Evolutionary conservation across 2,329 filamentous ascomycete species (phyloP).

Genomic region (Ceratocystis cubensis): DNA sequence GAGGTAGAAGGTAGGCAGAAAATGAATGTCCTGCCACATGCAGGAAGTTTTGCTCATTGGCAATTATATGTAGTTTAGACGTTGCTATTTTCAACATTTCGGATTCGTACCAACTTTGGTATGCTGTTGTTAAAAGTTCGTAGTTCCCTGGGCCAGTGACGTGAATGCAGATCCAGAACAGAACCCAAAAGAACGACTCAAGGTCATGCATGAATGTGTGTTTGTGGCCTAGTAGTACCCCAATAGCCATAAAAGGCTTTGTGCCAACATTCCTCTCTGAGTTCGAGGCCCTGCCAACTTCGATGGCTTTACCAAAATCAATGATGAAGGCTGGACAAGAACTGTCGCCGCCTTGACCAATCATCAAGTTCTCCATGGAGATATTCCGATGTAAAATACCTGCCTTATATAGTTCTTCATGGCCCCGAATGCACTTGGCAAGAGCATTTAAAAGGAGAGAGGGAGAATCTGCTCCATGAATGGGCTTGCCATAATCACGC

Average conservation of each 20-base stretch:
- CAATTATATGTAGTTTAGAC: not conserved
- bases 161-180: slow-evolving; percentile 1
- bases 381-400: slow-evolving; percentile 7
- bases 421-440: not conserved
- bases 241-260: not conserved
- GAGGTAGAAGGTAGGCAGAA: not conserved
- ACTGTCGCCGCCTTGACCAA: not conserved
- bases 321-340: not conserved
- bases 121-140: not conserved
- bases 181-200: slow-evolving; percentile 12
- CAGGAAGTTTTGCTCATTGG: not conserved
- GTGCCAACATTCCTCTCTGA: not conserved
- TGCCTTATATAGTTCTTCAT: not conserved
- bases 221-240: not conserved
- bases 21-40: not conserved
- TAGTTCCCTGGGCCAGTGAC: not conserved
- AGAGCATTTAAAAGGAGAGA: not conserved
- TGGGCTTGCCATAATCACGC: not conserved
- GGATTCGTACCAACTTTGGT: not conserved
- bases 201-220: slow-evolving; percentile 11
- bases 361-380: not conserved
- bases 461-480: not conserved
- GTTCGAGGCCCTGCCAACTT: not conserved
- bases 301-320: not conserved
- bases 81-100: not conserved